Evolutionary conservation across 345 rosid species (phyloP), one percentile per base, ranked within the genome.

Genomic region (Eucalyptus marginata): DNA sequence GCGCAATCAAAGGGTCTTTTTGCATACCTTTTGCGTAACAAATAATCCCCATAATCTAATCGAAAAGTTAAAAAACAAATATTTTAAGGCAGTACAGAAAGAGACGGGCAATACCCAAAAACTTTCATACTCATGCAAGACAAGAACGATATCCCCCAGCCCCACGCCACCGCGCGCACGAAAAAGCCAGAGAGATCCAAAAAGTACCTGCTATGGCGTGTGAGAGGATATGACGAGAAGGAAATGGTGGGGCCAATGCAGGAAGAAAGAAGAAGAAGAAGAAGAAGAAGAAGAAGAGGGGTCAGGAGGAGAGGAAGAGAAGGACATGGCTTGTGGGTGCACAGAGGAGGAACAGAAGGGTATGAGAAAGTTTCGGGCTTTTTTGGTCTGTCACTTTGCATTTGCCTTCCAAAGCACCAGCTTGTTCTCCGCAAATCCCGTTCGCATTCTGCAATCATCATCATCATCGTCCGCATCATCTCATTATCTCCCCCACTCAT

Each of bases 1-100:
- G 91, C 96, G 96, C 95, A 94, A 96, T 95, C 90, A 94, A 92
- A 91, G 94, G 96, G 89, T 68, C 58, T 86, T 80, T 91, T 89
- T 89, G 90, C 47, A 50, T 52, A 85, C 71, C 87, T 87, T 83
- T 13, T 90, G 88, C 90, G 89, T 90, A 91, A 83, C 88, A 88
- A 56, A 92, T 87, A 89, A 89, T 59, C 36, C 40, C 86, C 43
- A n/a, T 17, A 6, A 52, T 88, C 59, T 31, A 87, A 64, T 54
- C 87, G 86, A 83, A 84, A 80, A 88, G 76, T 87, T 52, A 71
- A 81, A 92, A 90, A 27, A 27, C 16, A 27, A 31, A 49, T 6
- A 47, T 76, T 11, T 43, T 20, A 3, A 76, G 47, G 47, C 84
- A 76, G 47, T 76, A 76, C 83, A 76, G 84, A 76, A 76, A 76